Evolutionary conservation across 352 stramenopile species (phyloP), one percentile per base, ranked within the genome.

Genomic region (Phytophthora rubi): DNA sequence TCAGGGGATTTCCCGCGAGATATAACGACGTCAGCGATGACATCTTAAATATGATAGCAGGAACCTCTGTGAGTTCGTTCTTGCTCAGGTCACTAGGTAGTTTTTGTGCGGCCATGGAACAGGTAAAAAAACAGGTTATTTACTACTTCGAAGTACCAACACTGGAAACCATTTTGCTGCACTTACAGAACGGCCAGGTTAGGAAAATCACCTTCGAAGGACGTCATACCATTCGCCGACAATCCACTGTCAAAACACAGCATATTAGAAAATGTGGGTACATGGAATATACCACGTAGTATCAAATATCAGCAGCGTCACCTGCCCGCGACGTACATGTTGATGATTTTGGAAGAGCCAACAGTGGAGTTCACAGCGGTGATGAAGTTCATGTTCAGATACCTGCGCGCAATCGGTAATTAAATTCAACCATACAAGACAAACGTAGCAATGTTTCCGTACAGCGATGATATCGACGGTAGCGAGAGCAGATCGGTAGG

Each of bases 41-140:
- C 56, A 75, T 60, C 3, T 47, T 80, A 49, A 65, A 80, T 45
- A 80, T 70, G 30, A 68, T 48, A 9, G 54, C 56, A 2, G 73
- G 73, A 16, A 80, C 70, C 61, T 62, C 64, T 6, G 64, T 75
- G 37, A 80, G 55, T 16, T 77, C 75, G 73, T 77, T 80, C 35
- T 56, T 33, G 2, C 21, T 21, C 26, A 80, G 61, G 13, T 69
- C 45, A 16, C 72, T 80, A 53, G 32, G 4, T 15, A 44, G 13
- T 44, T 44, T 16, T 44, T 15, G 37, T 44, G 37, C 9, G 37
- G 37, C 4, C 9, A 16, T 44, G 9, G 13, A 44, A 44, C 9
- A 6, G 9, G 2, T 44, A 21, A 6, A 33, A 28, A 45, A 42
- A 53, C 10, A 63, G 42, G 6, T 18, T 13, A 32, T 4, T 30